Conservation (phyloP, 2,329 filamentous ascomycete genomes). For the Aspergillus phoenicis region DNA sequence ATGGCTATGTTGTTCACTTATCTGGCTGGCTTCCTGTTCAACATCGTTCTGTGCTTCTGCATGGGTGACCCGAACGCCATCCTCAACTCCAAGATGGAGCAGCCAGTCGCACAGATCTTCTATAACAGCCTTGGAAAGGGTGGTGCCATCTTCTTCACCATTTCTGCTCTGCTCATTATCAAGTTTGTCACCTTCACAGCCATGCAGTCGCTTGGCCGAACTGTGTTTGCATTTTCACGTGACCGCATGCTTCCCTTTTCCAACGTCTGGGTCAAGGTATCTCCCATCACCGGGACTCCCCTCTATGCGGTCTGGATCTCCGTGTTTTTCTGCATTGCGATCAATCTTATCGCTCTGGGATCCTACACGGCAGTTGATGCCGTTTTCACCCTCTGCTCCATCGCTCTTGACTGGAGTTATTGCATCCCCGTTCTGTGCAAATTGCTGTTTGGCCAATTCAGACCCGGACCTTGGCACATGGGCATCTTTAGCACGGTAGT, state of each 20-base stretch:
- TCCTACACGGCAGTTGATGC: conserved; percentile 5
- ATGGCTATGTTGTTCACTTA: conserved; percentile 8
- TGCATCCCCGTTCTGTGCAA: conserved; percentile 8
- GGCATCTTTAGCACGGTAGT: not conserved
- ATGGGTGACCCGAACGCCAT: conserved; percentile 4
- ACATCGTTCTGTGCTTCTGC: conserved; percentile 9
- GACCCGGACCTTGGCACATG: conserved; percentile 9
- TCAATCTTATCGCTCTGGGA: conserved; percentile 7
- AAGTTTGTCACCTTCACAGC: conserved; percentile 7
- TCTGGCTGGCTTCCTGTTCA: conserved; percentile 5
- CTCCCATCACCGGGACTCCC: not conserved
- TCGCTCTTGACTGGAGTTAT: conserved; percentile 7
- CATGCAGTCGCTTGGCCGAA: conserved; percentile 6
- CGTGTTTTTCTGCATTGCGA: conserved; percentile 1
- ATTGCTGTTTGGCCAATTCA: conserved; percentile 6
- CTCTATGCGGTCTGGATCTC: conserved; percentile 10
- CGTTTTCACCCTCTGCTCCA: conserved; percentile 8
- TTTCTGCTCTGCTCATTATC: conserved; percentile 5
- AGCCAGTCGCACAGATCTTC: conserved; percentile 8
- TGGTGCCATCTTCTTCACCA: conserved; percentile 2
- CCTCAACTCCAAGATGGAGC: not conserved
- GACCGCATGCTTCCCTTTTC: conserved; percentile 9
- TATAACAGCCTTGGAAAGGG: conserved; percentile 5
- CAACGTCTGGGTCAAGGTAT: conserved; percentile 1
- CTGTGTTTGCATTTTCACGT: conserved; percentile 3